Evolutionary conservation across 306 rosid species (phyloP).

Genomic region (Casuarina equisetifolia): DNA sequence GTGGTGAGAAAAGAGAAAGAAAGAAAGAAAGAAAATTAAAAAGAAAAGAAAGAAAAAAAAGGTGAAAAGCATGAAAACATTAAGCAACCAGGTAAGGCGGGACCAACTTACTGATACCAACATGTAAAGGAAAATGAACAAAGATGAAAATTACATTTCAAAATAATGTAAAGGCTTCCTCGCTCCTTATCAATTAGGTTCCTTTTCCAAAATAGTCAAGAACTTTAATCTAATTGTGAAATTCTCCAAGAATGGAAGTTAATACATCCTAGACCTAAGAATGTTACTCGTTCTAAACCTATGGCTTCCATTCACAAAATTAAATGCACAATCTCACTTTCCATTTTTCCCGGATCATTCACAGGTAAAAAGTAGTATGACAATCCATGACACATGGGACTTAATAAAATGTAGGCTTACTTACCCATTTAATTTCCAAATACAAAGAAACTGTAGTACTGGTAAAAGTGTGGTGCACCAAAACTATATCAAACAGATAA

Average conservation of each 20-base stretch:
- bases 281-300: background rate
- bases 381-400: background rate
- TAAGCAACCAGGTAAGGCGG: background rate
- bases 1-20: background rate
- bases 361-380: background rate
- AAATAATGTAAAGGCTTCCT: background rate
- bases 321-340: background rate
- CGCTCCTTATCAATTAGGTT: background rate
- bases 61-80: background rate
- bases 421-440: background rate
- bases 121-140: background rate
- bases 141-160: background rate
- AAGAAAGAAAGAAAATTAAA: too few species aligned
- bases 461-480: background rate
- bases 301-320: background rate
- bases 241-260: background rate
- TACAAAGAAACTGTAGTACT: background rate
- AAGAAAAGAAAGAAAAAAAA: background rate
- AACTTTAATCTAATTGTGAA: background rate
- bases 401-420: background rate
- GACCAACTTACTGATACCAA: background rate
- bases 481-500: background rate
- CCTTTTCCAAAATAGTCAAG: conserved; percentile 1
- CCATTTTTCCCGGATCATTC: background rate
- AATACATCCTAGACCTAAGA: background rate